Percentiles rank a stretch among this genome's conserved stretches.
Conservation (phyloP, 768 basidiomycete species). For the Cyclocybe aegerita region DNA sequence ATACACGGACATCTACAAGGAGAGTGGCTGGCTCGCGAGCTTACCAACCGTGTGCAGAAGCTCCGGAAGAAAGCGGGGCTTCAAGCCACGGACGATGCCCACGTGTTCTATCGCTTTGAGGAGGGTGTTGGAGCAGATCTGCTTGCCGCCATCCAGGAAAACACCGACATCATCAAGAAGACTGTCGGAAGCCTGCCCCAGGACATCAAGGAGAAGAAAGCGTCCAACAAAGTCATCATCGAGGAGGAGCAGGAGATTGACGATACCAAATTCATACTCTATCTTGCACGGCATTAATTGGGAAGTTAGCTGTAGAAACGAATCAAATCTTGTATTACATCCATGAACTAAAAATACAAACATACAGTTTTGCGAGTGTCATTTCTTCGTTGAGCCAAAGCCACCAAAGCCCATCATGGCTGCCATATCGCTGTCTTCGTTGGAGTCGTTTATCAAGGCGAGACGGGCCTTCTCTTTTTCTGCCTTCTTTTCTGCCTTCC, state of each 20-base stretch:
- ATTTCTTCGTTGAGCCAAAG: constrained; percentile 87
- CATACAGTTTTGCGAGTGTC: constrained; percentile 27
- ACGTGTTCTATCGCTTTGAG: constrained; percentile 83
- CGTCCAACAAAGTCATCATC: constrained; percentile 53
- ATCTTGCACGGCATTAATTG: constrained; percentile 54
- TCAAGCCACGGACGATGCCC: constrained; percentile 92
- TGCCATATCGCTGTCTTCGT: constrained; percentile 68
- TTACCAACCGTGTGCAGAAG: constrained; percentile 93
- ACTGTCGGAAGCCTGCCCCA: constrained; percentile 73
- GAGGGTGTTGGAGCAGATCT: constrained; percentile 65
- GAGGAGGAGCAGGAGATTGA: constrained; percentile 89
- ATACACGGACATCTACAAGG: constrained; percentile 82
- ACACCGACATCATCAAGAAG: constrained; percentile 69
- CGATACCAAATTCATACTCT: constrained; percentile 74
- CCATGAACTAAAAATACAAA: constrained; percentile 24
- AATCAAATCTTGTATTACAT: constrained; percentile 23
- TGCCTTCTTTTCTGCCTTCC: constrained; percentile 79
- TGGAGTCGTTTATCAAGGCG: constrained; percentile 54
- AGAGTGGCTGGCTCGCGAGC: constrained; percentile 87
- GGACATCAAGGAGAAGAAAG: constrained; percentile 52
- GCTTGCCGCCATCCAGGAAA: constrained; percentile 58
- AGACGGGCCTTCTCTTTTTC: constrained; percentile 71
- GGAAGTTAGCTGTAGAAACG: constrained; percentile 9
- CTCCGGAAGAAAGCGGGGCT: constrained; percentile 94
- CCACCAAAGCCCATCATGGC: constrained; percentile 90